phyloP scores from a whole-genome alignment of 441 rosid genomes.

The Pelargonium myrrhifolium region DNA sequence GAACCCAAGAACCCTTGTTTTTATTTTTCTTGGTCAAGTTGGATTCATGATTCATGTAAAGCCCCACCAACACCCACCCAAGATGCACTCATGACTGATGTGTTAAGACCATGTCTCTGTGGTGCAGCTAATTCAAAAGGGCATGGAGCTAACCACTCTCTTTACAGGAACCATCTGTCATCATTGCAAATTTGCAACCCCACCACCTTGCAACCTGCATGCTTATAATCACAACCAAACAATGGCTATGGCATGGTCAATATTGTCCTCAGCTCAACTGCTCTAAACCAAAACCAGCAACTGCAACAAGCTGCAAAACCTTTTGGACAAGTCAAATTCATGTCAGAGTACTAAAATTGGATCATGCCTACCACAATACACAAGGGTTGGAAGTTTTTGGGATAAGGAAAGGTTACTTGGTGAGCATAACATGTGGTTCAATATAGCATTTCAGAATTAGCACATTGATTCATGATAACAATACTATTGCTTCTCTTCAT shows the following conservation, averaged over 20 bases:
- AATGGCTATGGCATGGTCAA: background rate
- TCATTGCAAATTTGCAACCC: background rate
- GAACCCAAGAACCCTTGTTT: background rate
- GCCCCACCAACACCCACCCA: background rate
- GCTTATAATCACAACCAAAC: background rate
- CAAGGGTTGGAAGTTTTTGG: no score
- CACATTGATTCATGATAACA: background rate
- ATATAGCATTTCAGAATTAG: background rate
- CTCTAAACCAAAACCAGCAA: background rate
- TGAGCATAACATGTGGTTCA: background rate
- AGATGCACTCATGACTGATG: background rate
- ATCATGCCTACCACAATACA: no score
- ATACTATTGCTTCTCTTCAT: background rate
- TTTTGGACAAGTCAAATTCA: no score
- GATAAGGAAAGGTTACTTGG: background rate
- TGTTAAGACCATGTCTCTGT: background rate
- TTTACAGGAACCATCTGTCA: slow-evolving; percentile 14
- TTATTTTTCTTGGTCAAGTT: background rate
- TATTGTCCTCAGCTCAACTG: background rate
- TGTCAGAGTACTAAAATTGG: no score
- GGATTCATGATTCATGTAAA: background rate
- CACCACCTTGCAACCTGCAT: background rate
- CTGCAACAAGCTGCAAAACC: no score
- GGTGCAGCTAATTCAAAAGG: no score
- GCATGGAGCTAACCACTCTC: slow-evolving; percentile 1